Conservation (phyloP, 345 rosid species). For the Angophora floribunda region DNA sequence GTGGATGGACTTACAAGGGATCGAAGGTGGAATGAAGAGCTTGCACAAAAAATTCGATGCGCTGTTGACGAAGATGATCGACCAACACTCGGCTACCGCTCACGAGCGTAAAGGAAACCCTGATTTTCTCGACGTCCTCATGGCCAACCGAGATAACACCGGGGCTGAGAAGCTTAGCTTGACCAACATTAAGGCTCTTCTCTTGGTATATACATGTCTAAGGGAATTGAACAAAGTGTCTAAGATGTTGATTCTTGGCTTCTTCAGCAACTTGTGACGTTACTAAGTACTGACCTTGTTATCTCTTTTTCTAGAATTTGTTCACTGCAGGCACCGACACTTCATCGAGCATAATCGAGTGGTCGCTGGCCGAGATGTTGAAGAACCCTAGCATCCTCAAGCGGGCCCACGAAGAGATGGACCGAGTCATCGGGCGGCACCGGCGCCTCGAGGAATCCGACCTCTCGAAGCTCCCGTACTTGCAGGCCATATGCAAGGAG, state of each 20-base stretch:
- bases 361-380: constrained; percentile 51
- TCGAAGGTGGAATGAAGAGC: constrained; percentile 48
- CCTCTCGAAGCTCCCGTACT: constrained; percentile 31
- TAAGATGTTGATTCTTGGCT: background rate
- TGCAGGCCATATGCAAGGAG: constrained; percentile 53
- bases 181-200: constrained; percentile 49
- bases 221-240: background rate
- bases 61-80: constrained; percentile 39
- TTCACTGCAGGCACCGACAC: constrained; percentile 67
- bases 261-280: background rate
- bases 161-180: constrained; percentile 22
- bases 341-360: constrained; percentile 58
- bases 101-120: constrained; percentile 26
- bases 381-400: constrained; percentile 26
- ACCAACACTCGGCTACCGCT: constrained; percentile 25
- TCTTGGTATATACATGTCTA: constrained; percentile 18
- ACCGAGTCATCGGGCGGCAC: constrained; percentile 35
- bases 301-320: constrained; percentile 20
- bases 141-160: constrained; percentile 21
- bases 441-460: constrained; percentile 46
- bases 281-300: background rate
- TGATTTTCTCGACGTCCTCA: constrained; percentile 38
- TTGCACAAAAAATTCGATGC: constrained; percentile 38
- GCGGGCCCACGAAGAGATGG: constrained; percentile 54
- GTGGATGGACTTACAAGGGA: constrained; percentile 67